These are phyloP conservation scores for Clarireedia paspali DNA, from an alignment of 2,329 filamentous ascomycete genomes.

Conservation along the genomic window DNA sequence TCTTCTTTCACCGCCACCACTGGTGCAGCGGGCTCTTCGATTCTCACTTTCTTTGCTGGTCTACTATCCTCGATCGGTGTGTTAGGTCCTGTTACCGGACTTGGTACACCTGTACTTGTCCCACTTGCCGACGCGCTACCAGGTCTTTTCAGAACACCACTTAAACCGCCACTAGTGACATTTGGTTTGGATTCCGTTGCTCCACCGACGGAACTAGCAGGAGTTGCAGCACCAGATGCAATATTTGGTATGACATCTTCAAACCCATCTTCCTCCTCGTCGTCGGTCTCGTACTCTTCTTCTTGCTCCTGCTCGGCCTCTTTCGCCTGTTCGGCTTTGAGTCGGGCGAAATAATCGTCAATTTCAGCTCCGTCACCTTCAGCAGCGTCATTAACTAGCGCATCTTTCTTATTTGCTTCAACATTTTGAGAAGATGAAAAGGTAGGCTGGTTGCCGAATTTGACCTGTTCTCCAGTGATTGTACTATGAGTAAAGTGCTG, in stretches of 20 bases:
- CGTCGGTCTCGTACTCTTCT: constrained; percentile 43
- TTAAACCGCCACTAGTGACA: constrained; percentile 14
- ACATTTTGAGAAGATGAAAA: constrained; percentile 31
- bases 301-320: constrained; percentile 42
- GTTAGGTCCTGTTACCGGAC: constrained; percentile 29
- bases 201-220: constrained; percentile 21
- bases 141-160: constrained; percentile 25
- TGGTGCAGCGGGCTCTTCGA: constrained; percentile 37
- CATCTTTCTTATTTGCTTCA: constrained; percentile 42
- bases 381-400: constrained; percentile 31
- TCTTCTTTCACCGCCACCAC: constrained; percentile 33
- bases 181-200: constrained; percentile 14
- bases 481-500: constrained; percentile 67
- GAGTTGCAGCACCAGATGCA: constrained; percentile 23
- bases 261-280: constrained; percentile 38
- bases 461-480: constrained; percentile 55
- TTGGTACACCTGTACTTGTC: constrained; percentile 27
- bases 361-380: constrained; percentile 49
- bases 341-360: constrained; percentile 58
- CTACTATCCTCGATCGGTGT: constrained; percentile 36
- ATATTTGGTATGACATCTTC: constrained; percentile 36
- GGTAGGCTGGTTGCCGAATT: constrained; percentile 31
- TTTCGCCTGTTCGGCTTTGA: constrained; percentile 53
- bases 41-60: constrained; percentile 52
- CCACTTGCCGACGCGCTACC: constrained; percentile 26